A percentile compares a stretch with the other conserved stretches of the same genome.
Evolutionary conservation across 2,329 filamentous ascomycete genomes (phyloP).

Genomic region (Xylariales sp.): DNA sequence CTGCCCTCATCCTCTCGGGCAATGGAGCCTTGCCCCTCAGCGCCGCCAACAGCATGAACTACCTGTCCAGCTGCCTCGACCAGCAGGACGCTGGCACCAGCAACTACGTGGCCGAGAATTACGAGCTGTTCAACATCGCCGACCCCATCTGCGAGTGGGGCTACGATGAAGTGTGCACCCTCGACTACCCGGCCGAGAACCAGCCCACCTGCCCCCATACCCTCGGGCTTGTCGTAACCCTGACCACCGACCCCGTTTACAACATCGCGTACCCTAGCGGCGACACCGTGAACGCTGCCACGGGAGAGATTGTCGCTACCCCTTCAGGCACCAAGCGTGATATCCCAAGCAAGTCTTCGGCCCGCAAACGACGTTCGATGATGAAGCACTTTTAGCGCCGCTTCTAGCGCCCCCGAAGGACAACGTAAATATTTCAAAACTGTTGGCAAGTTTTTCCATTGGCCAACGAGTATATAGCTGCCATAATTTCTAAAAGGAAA

Average conservation of each 20-base stretch:
- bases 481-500: no score
- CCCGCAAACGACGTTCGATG: no score
- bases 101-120: constrained; percentile 46
- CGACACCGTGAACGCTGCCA: no score
- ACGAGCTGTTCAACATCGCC: constrained; percentile 48
- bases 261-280: constrained; percentile 46
- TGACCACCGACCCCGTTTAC: constrained; percentile 36
- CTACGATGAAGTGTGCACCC: constrained; percentile 44
- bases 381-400: no score
- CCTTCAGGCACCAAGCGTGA: no score
- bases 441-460: no score
- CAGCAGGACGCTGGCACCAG: no score
- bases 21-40: constrained; percentile 47
- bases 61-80: constrained; percentile 42
- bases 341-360: no score
- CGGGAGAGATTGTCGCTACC: no score
- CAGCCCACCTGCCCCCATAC: constrained; percentile 45
- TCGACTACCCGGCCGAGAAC: constrained; percentile 41
- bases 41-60: constrained; percentile 55
- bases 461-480: no score
- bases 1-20: constrained; percentile 42
- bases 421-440: no score
- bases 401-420: no score
- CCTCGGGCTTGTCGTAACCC: constrained; percentile 30
- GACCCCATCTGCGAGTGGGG: constrained; percentile 46